Conservation (phyloP, 441 rosid species). For the Gossypium gossypioides region DNA sequence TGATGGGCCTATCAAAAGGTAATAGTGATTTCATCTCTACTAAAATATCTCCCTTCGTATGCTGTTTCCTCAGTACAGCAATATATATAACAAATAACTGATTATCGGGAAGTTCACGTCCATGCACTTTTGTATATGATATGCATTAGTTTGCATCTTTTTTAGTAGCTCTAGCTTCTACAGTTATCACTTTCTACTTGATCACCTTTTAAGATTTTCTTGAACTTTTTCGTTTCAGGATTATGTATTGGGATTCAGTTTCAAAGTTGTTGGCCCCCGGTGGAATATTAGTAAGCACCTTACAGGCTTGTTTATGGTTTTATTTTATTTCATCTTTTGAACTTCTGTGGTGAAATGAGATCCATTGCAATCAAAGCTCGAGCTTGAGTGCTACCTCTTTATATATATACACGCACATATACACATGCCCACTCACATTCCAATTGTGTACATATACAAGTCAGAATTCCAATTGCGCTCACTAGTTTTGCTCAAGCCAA, state of each 20-base stretch:
- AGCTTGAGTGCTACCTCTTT: not conserved
- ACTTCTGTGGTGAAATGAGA: not conserved
- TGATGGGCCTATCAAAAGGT: slow-evolving; percentile 83
- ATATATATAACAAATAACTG: not conserved
- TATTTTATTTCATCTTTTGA: not conserved
- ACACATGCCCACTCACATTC: not conserved
- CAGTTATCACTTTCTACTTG: not conserved
- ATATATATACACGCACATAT: not conserved
- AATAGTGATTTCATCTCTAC: not conserved
- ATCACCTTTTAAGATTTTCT: not conserved
- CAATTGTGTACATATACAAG: not conserved
- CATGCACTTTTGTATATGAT: not conserved
- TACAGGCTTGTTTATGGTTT: slow-evolving; percentile 1
- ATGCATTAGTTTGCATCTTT: not conserved
- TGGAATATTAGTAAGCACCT: slow-evolving; percentile 61
- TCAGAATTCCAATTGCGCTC: not conserved
- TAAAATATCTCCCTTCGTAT: not conserved
- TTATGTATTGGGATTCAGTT: slow-evolving; percentile 84
- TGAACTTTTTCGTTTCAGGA: slow-evolving; percentile 32
- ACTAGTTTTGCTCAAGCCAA: not conserved
- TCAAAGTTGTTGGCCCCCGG: slow-evolving; percentile 67
- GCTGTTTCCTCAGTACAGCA: not conserved
- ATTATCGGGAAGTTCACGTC: not conserved
- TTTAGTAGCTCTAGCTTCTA: not conserved
- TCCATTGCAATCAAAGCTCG: not conserved